A percentile compares a stretch with the other conserved stretches of the same genome.
phyloP scores from a whole-genome alignment of 2,329 filamentous ascomycete species.

The Leptographium procerum region DNA sequence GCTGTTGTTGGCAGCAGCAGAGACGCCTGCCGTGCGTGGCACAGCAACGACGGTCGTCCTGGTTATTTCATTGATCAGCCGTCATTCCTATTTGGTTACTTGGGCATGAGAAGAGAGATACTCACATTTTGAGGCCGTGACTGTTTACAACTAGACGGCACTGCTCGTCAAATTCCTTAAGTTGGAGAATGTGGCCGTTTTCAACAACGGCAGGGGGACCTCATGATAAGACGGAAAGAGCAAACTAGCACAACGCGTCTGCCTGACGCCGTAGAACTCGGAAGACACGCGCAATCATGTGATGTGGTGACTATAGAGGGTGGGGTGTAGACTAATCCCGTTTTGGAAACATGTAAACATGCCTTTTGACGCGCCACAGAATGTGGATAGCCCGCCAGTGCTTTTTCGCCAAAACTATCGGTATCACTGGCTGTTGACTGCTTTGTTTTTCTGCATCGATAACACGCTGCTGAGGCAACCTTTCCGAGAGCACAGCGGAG shows the following conservation, averaged over 20 bases:
- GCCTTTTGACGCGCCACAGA: slow-evolving; percentile 8
- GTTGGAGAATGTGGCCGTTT: background rate
- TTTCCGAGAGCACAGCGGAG: background rate
- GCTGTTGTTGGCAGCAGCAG: slow-evolving; percentile 6
- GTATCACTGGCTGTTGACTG: background rate
- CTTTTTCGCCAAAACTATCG: background rate
- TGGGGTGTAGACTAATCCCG: slow-evolving; percentile 2
- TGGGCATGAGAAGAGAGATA: background rate
- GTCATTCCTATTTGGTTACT: background rate
- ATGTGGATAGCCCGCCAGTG: background rate
- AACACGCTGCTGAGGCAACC: background rate
- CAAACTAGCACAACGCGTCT: slow-evolving; percentile 9
- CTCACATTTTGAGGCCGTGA: background rate
- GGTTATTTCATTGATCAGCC: background rate
- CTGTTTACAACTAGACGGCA: background rate
- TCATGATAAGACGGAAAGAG: slow-evolving; percentile 6
- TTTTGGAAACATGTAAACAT: slow-evolving; percentile 14
- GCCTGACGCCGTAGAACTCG: background rate
- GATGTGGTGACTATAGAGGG: background rate
- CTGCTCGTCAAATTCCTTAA: too few relatives aligned
- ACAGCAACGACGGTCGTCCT: background rate
- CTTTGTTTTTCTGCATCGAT: background rate
- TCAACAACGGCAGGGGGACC: background rate
- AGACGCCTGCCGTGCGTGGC: background rate
- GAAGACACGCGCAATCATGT: slow-evolving; percentile 13